Evolutionary conservation across 139 green algal species (phyloP), one percentile per base, ranked within the genome.

Genomic region (Prasinococcaceae sp.): DNA sequence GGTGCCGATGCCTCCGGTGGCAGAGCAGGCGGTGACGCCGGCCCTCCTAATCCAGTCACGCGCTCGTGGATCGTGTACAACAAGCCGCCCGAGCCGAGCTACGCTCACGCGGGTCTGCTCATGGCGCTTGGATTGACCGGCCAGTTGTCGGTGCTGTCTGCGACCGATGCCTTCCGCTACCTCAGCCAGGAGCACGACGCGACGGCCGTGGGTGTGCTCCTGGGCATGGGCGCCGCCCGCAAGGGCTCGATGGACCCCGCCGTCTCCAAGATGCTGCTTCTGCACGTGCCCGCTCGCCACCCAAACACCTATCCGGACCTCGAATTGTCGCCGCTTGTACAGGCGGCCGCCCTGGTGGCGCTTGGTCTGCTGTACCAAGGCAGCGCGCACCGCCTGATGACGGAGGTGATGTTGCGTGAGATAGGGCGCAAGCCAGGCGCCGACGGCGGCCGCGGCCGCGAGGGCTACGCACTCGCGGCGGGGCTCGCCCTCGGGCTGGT

Each of bases 221-320:
- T 98, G 39, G 90, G 90, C 40, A 77, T 89, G 50, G 76, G 74
- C 0, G 80, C 74, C 5, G 65, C 63, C 37, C 64, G 73, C 14
- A 53, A 77, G 28, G 77, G 71, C 29, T 79, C 60, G 22, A 69
- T 79, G 58, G 78, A 97, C 53, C 32, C 69, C 3, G 61, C 72
- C 17, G 73, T 86, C 23, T 74, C 61, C 22, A 83, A 80, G 44
- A 90, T 90, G 71, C 77, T 97, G 39, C 85, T 89, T 51, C 78
- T 98, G 62, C 90, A 98, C 69, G 56, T 97, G 24, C 90, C 90
- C n/a, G 71, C 80, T 1, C 58, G 75, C 17, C 82, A 93, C 61
- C 85, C 84, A 6, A 35, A 66, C 22, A 71, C 50, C 41, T 93
- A 89, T 63, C 85, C 85, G 1, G 90, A 97, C 53, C 69, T 96